phyloP scores from a whole-genome alignment of 345 rosid species.

The Turritis glabra region DNA sequence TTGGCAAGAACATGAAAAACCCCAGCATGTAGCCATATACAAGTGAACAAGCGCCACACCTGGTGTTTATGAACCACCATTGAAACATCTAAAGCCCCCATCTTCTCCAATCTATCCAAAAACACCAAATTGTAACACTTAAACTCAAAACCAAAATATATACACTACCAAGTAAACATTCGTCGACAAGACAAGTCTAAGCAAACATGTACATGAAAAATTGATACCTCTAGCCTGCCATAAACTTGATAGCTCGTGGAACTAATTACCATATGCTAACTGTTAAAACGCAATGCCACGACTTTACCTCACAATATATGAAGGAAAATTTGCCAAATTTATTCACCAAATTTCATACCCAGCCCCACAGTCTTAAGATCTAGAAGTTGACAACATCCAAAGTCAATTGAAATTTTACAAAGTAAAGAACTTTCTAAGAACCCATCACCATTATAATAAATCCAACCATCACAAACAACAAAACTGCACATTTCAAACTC shows the following conservation, averaged over 20 bases:
- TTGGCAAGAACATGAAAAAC: conserved; percentile 89
- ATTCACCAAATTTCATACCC: background rate
- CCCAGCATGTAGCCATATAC: conserved; percentile 98
- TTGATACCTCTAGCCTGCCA: background rate
- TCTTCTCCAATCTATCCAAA: conserved; percentile 68
- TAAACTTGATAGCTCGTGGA: background rate
- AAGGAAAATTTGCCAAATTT: background rate
- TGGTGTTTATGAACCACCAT: conserved; percentile 59
- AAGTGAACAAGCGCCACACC: conserved; percentile 80
- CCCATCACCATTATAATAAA: background rate
- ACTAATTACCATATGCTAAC: background rate
- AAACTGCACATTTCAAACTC: background rate
- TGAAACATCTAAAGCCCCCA: conserved; percentile 70
- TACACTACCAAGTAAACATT: background rate
- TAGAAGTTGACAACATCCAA: background rate
- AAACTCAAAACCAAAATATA: background rate
- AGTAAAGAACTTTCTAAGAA: background rate
- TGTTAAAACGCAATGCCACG: background rate
- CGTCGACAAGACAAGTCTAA: background rate
- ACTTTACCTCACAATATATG: background rate
- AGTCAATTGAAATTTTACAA: background rate
- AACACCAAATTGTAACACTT: conserved; percentile 9
- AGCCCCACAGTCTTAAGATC: conserved; percentile 16
- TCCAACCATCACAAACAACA: background rate
- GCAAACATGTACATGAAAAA: background rate